Evolutionary conservation across 1,139 yeast genomes (phyloP).

Genomic region (Scheffersomyces stambukii): DNA sequence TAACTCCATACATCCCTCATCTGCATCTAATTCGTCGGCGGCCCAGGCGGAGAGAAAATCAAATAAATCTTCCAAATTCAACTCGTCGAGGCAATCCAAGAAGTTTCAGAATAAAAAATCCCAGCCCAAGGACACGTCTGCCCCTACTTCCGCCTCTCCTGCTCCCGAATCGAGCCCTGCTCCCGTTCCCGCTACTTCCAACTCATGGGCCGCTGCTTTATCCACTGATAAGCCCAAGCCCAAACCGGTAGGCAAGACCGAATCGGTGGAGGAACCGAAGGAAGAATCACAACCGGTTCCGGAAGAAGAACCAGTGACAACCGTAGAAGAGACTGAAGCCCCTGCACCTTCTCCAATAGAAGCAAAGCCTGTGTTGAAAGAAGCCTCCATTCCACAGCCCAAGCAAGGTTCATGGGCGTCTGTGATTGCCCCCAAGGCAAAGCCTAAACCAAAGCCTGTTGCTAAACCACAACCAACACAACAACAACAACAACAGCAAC

Average conservation of each 20-base stretch:
- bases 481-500: conserved; percentile 7
- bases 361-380: conserved; percentile 23
- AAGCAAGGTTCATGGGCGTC: conserved; percentile 53
- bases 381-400: conserved; percentile 28
- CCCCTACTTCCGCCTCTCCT: conserved; percentile 4
- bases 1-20: conserved; percentile 2
- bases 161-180: conserved; percentile 15
- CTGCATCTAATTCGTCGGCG: conserved; percentile 4
- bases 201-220: conserved; percentile 53
- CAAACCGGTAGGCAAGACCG: conserved; percentile 3
- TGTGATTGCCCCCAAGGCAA: conserved; percentile 54
- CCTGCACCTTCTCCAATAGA: conserved; percentile 12
- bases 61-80: conserved; percentile 1
- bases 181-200: too few species aligned
- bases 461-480: conserved; percentile 9
- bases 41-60: conserved; percentile 4
- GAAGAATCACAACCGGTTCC: conserved; percentile 3
- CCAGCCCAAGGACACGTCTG: too few species aligned
- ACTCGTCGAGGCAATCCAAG: neutral
- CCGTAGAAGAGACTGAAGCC: conserved; percentile 7
- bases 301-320: conserved; percentile 2
- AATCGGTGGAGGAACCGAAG: neutral
- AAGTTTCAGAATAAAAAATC: neutral
- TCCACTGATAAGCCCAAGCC: conserved; percentile 33
- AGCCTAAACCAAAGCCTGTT: conserved; percentile 23